These are phyloP conservation scores for Phytophthora litchii DNA, from an alignment of 352 stramenopile species.

Conservation along the genomic window DNA sequence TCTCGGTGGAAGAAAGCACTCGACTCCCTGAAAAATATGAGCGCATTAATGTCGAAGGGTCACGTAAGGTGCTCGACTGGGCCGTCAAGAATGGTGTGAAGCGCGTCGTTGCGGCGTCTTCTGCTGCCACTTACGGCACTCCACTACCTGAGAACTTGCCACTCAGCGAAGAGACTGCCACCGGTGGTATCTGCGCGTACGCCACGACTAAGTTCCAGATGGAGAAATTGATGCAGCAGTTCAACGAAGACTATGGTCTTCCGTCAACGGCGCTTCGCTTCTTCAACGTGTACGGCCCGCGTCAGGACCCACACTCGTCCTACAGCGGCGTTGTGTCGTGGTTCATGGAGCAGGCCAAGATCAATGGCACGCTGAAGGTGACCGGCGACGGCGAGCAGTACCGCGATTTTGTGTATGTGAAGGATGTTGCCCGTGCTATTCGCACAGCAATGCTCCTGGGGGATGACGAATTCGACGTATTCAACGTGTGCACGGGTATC, in stretches of 20 bases:
- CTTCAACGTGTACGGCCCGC: conserved; percentile 87
- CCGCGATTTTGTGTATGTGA: conserved; percentile 88
- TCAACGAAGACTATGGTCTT: conserved; percentile 70
- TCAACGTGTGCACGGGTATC: conserved; percentile 84
- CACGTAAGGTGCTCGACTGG: conserved; percentile 84
- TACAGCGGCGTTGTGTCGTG: conserved; percentile 86
- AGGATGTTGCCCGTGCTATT: conserved; percentile 83
- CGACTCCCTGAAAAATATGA: conserved; percentile 87
- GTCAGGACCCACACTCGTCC: conserved; percentile 82
- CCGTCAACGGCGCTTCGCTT: conserved; percentile 81
- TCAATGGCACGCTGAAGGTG: conserved; percentile 82
- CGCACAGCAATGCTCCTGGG: conserved; percentile 75
- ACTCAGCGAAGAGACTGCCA: conserved; percentile 73
- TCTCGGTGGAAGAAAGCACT: conserved; percentile 87
- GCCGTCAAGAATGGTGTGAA: conserved; percentile 75
- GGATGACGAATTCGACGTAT: conserved; percentile 79
- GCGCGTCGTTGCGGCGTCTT: conserved; percentile 80
- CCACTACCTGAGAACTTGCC: conserved; percentile 70
- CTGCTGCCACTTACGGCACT: conserved; percentile 76
- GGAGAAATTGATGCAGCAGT: conserved; percentile 80
- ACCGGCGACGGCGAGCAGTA: conserved; percentile 80
- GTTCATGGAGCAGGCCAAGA: conserved; percentile 89
- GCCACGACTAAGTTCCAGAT: conserved; percentile 87
- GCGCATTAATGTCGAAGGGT: conserved; percentile 85
- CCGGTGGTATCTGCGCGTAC: conserved; percentile 81